These are phyloP conservation scores for Globisporangium rhizosaccharum DNA, from an alignment of 352 stramenopile genomes.

Conservation along the genomic window DNA sequence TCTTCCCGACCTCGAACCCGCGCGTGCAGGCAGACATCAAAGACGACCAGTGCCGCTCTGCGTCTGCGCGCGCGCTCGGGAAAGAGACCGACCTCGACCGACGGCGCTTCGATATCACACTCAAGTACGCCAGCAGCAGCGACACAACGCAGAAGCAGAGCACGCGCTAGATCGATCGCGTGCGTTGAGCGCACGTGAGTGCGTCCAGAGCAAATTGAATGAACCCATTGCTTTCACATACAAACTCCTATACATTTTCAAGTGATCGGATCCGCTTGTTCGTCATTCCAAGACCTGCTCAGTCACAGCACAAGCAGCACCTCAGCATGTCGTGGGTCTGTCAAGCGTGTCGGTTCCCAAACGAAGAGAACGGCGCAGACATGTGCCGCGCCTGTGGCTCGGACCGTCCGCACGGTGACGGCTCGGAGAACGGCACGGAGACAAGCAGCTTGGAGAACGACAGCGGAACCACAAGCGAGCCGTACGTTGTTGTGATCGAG, in stretches of 20 bases:
- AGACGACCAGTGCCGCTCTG: slow-evolving; percentile 10
- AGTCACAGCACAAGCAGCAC: neutral
- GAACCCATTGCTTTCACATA: too few relatives aligned
- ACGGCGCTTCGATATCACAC: slow-evolving; percentile 12
- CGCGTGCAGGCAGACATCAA: slow-evolving; percentile 13
- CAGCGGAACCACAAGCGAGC: slow-evolving; percentile 11
- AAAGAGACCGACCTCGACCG: slow-evolving; percentile 9
- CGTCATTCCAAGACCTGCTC: too few relatives aligned
- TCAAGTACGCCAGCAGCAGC: slow-evolving; percentile 4
- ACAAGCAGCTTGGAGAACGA: neutral
- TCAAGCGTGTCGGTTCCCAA: slow-evolving; percentile 51
- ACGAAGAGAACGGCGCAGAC: slow-evolving; percentile 55
- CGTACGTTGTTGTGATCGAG: too few relatives aligned
- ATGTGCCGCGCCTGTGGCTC: slow-evolving; percentile 58
- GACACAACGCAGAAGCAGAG: slow-evolving; percentile 7
- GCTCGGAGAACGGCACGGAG: neutral
- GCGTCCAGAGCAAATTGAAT: neutral
- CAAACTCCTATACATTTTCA: too few relatives aligned
- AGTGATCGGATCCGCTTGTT: too few relatives aligned
- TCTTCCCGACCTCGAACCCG: slow-evolving; percentile 14
- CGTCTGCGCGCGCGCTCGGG: slow-evolving; percentile 9
- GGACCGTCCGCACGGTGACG: slow-evolving; percentile 28
- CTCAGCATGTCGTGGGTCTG: slow-evolving; percentile 66
- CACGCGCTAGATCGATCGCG: neutral
- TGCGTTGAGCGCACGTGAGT: neutral